Percentiles rank a stretch among this genome's conserved stretches.
phyloP scores from a whole-genome alignment of 306 rosid species.

The Cucurbita maxima region DNA sequence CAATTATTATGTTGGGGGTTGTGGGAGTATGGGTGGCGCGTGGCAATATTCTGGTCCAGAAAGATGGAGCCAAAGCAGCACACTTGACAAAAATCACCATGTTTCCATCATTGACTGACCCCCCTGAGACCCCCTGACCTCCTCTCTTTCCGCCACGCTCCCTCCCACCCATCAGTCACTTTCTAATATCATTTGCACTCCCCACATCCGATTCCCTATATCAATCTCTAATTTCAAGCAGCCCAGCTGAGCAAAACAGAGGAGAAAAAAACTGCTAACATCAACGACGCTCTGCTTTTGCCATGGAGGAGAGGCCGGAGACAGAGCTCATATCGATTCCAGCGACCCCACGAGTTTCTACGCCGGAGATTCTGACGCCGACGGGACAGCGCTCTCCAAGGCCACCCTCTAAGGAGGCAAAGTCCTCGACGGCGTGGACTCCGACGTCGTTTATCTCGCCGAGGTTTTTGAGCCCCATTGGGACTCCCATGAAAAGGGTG shows the following conservation, averaged over 20 bases:
- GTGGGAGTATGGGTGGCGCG: neutral
- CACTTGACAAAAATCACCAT: neutral
- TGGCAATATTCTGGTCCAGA: neutral
- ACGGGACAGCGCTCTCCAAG: conserved; percentile 87
- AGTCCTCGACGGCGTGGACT: conserved; percentile 86
- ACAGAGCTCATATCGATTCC: conserved; percentile 92
- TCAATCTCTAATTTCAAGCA: no score
- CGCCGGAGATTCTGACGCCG: conserved; percentile 87
- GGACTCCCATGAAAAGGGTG: conserved; percentile 95
- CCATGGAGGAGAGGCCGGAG: conserved; percentile 91
- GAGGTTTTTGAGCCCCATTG: conserved; percentile 93
- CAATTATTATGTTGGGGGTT: neutral
- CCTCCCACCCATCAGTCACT: neutral
- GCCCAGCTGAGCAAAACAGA: neutral
- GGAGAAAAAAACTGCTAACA: no score
- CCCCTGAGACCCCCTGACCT: neutral
- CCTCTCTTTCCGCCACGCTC: neutral
- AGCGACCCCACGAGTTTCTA: conserved; percentile 82
- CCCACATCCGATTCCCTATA: no score
- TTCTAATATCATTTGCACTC: no score
- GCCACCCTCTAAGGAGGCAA: conserved; percentile 62
- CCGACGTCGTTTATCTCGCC: conserved; percentile 94
- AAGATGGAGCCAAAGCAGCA: neutral
- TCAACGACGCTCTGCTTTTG: no score
- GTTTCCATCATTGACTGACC: no score